phyloP scores from a whole-genome alignment of 176 grass and related monocot species.

The Elymus sibiricus region DNA sequence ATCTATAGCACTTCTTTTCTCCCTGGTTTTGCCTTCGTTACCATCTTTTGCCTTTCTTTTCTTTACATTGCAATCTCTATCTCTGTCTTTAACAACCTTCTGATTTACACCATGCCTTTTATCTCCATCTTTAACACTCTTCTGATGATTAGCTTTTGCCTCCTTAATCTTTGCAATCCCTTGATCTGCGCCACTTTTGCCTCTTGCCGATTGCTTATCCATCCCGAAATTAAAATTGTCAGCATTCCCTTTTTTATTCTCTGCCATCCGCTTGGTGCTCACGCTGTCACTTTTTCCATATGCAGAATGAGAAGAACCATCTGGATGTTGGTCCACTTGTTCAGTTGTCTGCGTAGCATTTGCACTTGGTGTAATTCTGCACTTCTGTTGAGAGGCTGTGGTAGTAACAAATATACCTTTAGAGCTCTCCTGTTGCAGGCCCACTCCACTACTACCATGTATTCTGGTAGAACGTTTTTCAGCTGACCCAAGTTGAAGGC shows the following conservation, averaged over 20 bases:
- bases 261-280: conserved; percentile 6
- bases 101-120: background rate
- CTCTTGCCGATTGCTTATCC: background rate
- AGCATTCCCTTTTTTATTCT: conserved; percentile 14
- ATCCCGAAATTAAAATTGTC: conserved; percentile 1
- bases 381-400: background rate
- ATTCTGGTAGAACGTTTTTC: conserved; percentile 12
- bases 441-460: background rate
- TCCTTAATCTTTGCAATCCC: conserved; percentile 37
- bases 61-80: conserved; percentile 7
- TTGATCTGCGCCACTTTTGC: conserved; percentile 21
- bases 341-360: conserved; percentile 13
- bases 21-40: conserved; percentile 16
- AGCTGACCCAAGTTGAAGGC: background rate
- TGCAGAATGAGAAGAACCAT: conserved; percentile 23
- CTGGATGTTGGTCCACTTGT: conserved; percentile 19
- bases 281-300: conserved; percentile 8
- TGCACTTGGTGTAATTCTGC: conserved; percentile 12
- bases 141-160: conserved; percentile 14
- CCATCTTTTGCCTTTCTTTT: conserved; percentile 32
- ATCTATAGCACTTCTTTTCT: conserved; percentile 17
- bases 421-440: background rate
- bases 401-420: conserved; percentile 5
- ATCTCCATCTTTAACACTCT: conserved; percentile 23
- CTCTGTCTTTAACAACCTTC: conserved; percentile 25